A percentile compares a stretch with the other conserved stretches of the same genome.
These are phyloP conservation scores for Tuber melanosporum DNA, from an alignment of 495 filamentous ascomycete genomes.

Conservation along the genomic window DNA sequence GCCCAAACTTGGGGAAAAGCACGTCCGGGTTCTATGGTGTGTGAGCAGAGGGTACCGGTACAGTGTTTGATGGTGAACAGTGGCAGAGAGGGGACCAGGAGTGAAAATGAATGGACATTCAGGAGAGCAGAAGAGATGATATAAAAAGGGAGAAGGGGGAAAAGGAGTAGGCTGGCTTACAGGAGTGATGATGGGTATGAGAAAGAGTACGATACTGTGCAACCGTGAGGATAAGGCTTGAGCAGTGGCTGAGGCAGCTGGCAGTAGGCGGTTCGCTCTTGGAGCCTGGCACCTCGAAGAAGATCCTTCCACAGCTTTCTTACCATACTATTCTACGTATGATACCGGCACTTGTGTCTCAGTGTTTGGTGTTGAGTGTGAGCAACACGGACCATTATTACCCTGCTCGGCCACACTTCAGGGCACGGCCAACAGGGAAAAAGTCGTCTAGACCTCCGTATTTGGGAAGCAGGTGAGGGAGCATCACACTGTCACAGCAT, in stretches of 20 bases:
- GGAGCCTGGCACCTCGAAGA: background rate
- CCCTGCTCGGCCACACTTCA: background rate
- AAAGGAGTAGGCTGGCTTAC: background rate
- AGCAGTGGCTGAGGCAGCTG: background rate
- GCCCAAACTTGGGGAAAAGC: slow-evolving; percentile 13
- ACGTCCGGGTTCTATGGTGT: background rate
- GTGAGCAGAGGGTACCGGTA: background rate
- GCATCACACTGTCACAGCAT: background rate
- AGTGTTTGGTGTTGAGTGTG: background rate
- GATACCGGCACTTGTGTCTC: too few relatives aligned
- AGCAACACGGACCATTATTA: background rate
- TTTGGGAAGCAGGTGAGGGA: background rate
- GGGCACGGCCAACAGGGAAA: background rate
- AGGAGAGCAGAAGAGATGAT: background rate
- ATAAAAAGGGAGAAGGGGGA: background rate
- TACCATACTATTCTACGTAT: too few relatives aligned
- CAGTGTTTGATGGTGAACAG: background rate
- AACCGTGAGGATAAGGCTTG: background rate
- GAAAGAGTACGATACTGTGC: background rate
- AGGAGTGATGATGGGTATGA: background rate
- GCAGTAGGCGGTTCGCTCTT: background rate
- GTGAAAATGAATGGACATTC: slow-evolving; percentile 1
- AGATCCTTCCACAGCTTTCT: background rate
- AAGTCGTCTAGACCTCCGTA: background rate
- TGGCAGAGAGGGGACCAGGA: background rate